Evolutionary conservation across 2,329 filamentous ascomycete species (phyloP).

Genomic region (Fusarium sp.): DNA sequence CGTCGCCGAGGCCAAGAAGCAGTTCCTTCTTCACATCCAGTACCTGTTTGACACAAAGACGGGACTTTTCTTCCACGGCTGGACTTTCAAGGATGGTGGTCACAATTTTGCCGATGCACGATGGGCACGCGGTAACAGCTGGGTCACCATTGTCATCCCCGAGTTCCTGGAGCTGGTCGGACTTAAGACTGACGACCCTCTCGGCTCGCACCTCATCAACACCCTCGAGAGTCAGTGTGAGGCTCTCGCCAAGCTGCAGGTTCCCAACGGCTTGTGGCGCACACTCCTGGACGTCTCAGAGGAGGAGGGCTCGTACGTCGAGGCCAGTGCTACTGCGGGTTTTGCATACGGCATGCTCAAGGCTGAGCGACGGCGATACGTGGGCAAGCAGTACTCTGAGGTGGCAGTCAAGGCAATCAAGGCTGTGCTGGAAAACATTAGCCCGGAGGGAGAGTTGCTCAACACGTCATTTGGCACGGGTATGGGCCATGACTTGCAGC

Average conservation of each 20-base stretch:
- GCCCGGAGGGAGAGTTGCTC: constrained; percentile 74
- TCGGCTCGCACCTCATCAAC: constrained; percentile 69
- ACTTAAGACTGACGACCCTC: constrained; percentile 70
- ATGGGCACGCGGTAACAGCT: constrained; percentile 74
- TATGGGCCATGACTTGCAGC: constrained; percentile 79
- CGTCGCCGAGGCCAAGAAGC: constrained; percentile 80
- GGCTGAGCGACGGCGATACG: constrained; percentile 76
- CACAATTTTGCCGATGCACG: constrained; percentile 70
- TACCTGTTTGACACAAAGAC: constrained; percentile 80
- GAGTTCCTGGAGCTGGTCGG: constrained; percentile 82
- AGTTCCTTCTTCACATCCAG: constrained; percentile 82
- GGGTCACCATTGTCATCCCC: constrained; percentile 86
- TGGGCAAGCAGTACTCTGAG: constrained; percentile 70
- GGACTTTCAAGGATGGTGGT: constrained; percentile 78
- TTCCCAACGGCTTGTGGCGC: constrained; percentile 74
- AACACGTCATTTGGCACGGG: constrained; percentile 84
- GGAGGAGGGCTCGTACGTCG: constrained; percentile 77
- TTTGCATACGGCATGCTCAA: constrained; percentile 87
- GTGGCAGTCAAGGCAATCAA: constrained; percentile 74
- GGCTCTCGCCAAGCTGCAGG: constrained; percentile 72
- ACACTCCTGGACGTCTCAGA: constrained; percentile 78
- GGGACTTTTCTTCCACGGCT: constrained; percentile 85
- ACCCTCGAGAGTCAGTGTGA: constrained; percentile 77
- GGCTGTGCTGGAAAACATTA: constrained; percentile 75
- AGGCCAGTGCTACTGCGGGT: constrained; percentile 82